Evolutionary conservation across 352 stramenopile genomes (phyloP).

Genomic region (Pythium aquatile): DNA sequence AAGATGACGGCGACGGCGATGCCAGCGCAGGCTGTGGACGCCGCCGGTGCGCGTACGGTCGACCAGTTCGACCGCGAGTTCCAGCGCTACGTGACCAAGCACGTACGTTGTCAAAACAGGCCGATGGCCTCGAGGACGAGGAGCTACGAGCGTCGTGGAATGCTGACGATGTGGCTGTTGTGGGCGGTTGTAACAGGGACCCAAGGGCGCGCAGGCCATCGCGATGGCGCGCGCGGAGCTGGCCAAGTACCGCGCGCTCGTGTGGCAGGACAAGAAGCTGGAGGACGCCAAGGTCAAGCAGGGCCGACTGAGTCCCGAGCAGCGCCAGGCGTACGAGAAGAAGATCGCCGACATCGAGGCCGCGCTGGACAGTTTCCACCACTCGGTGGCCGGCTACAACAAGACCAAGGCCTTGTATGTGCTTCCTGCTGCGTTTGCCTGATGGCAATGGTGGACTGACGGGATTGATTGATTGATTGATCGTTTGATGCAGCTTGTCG

Average conservation of each 20-base stretch:
- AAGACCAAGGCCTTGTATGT: constrained; percentile 72
- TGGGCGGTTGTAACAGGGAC: constrained; percentile 29
- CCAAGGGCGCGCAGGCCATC: constrained; percentile 68
- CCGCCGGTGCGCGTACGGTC: constrained; percentile 26
- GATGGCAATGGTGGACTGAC: background rate
- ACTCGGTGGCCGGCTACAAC: constrained; percentile 75
- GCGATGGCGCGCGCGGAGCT: constrained; percentile 77
- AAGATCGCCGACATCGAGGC: constrained; percentile 68
- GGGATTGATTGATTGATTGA: background rate
- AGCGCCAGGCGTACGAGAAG: constrained; percentile 64
- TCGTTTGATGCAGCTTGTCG: constrained; percentile 29
- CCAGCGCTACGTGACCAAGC: constrained; percentile 83
- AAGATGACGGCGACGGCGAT: background rate
- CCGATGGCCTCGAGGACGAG: background rate
- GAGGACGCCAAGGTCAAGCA: constrained; percentile 66
- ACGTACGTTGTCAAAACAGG: constrained; percentile 33
- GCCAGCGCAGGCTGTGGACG: background rate
- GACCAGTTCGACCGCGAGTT: constrained; percentile 88
- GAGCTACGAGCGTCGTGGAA: background rate
- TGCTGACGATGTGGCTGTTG: background rate
- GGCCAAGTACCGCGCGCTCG: constrained; percentile 72
- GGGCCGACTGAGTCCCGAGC: constrained; percentile 49
- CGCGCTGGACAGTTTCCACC: constrained; percentile 78
- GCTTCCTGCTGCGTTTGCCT: background rate
- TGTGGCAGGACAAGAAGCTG: constrained; percentile 88